Conservation (phyloP, 192 early-diverging fungal species). For the Chytriomyces sp. region DNA sequence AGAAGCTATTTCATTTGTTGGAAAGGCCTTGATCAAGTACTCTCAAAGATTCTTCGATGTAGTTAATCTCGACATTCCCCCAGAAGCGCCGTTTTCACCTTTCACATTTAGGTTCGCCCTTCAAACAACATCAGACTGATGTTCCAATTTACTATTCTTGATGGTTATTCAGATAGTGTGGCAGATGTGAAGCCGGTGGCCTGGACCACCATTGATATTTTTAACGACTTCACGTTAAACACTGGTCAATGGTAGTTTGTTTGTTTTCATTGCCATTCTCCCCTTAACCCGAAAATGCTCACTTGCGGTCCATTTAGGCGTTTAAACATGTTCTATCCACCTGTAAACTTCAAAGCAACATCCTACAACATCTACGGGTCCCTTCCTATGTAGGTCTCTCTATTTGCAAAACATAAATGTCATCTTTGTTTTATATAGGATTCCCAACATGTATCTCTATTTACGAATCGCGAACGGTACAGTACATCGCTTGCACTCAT, state of each 20-base stretch:
- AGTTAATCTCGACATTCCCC: background rate
- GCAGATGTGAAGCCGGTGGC: slow-evolving; percentile 13
- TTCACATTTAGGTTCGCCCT: background rate
- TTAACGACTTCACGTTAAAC: slow-evolving; percentile 9
- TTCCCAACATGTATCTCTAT: slow-evolving; percentile 17
- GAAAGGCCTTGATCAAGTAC: slow-evolving; percentile 3
- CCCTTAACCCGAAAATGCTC: background rate
- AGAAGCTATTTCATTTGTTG: slow-evolving; percentile 3
- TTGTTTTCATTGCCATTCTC: background rate
- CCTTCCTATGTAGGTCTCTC: background rate
- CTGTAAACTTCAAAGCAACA: slow-evolving; percentile 5
- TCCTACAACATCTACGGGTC: background rate
- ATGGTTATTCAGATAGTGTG: background rate
- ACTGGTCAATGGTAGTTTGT: slow-evolving; percentile 1
- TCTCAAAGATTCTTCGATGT: slow-evolving; percentile 16
- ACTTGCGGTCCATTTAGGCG: background rate
- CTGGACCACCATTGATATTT: slow-evolving; percentile 23
- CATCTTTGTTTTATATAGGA: background rate
- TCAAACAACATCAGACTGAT: background rate
- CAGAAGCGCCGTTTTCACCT: background rate
- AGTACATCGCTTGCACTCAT: slow-evolving; percentile 1
- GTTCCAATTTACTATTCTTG: slow-evolving; percentile 10
- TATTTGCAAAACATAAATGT: background rate
- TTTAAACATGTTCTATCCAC: slow-evolving; percentile 21
- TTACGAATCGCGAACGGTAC: slow-evolving; percentile 9